Conservation (phyloP, 2,329 filamentous ascomycete genomes). For the Biscogniauxia marginata region DNA sequence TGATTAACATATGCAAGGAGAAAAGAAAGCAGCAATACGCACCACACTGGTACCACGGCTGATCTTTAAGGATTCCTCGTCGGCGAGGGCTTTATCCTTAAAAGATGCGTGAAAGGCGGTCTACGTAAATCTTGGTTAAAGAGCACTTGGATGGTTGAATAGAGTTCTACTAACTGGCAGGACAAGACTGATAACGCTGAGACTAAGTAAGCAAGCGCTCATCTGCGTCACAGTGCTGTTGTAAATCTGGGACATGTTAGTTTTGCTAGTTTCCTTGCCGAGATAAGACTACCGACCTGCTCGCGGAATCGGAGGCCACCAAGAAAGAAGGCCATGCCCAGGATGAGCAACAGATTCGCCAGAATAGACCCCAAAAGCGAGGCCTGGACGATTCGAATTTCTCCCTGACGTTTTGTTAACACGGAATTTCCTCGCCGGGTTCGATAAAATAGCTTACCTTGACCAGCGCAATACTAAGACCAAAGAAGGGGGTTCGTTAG, state of each 20-base stretch:
- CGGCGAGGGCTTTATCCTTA: constrained; percentile 58
- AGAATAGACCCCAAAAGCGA: constrained; percentile 87
- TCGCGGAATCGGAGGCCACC: constrained; percentile 85
- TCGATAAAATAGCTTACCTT: constrained; percentile 48
- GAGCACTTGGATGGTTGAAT: background rate
- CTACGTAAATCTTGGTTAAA: constrained; percentile 49
- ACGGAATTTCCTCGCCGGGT: background rate
- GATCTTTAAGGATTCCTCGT: constrained; percentile 73
- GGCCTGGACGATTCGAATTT: constrained; percentile 90
- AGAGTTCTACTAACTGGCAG: constrained; percentile 61
- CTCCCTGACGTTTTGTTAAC: constrained; percentile 48
- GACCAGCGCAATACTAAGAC: constrained; percentile 67
- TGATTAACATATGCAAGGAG: constrained; percentile 19
- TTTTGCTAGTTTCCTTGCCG: background rate
- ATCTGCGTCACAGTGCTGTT: constrained; percentile 95
- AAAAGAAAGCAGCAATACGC: constrained; percentile 34
- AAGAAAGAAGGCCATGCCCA: constrained; percentile 88
- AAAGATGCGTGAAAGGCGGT: constrained; percentile 94
- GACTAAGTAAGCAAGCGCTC: constrained; percentile 87
- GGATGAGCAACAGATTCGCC: constrained; percentile 81
- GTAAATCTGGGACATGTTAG: constrained; percentile 61
- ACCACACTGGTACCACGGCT: constrained; percentile 87
- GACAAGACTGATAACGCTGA: constrained; percentile 86
- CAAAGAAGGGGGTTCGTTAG: constrained; percentile 34
- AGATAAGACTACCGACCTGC: constrained; percentile 54